Evolutionary conservation across 1,284 basidiomycete genomes (phyloP).

Genomic region (Phlebopus sp.): DNA sequence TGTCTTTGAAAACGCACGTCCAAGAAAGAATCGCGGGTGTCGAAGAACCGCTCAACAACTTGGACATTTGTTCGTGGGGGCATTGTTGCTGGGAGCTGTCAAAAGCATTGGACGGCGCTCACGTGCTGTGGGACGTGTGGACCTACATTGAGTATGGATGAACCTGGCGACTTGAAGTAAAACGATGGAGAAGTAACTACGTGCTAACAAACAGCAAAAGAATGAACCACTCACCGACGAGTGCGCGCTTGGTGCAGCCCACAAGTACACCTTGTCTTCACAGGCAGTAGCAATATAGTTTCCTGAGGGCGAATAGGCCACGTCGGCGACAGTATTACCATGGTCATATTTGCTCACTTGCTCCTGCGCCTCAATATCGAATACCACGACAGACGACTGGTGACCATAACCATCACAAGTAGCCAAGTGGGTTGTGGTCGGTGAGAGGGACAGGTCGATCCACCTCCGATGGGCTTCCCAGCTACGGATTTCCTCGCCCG

Average conservation of each 20-base stretch:
- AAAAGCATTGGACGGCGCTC: too few species aligned
- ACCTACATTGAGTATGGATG: too few species aligned
- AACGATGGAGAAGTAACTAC: too few species aligned
- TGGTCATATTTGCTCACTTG: not conserved
- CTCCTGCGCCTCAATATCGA: not conserved
- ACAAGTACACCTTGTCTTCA: slow-evolving; percentile 11
- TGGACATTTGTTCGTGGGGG: too few species aligned
- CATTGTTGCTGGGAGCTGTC: too few species aligned
- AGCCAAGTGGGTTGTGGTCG: not conserved
- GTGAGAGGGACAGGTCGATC: not conserved
- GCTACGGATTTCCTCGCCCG: not conserved
- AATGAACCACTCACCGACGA: too few species aligned
- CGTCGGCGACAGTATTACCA: not conserved
- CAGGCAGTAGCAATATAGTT: slow-evolving; percentile 13
- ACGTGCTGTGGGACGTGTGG: too few species aligned
- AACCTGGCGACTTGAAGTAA: too few species aligned
- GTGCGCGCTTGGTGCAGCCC: slow-evolving; percentile 6
- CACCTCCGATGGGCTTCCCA: not conserved
- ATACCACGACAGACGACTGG: not conserved
- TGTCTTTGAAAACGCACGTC: too few species aligned
- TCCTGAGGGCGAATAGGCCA: slow-evolving; percentile 9
- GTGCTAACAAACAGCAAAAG: too few species aligned
- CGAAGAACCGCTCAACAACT: too few species aligned
- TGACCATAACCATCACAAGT: not conserved
- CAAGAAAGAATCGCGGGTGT: too few species aligned